These are phyloP conservation scores for Geotrichum reessii DNA, from an alignment of 1,139 yeast species.

Conservation along the genomic window DNA sequence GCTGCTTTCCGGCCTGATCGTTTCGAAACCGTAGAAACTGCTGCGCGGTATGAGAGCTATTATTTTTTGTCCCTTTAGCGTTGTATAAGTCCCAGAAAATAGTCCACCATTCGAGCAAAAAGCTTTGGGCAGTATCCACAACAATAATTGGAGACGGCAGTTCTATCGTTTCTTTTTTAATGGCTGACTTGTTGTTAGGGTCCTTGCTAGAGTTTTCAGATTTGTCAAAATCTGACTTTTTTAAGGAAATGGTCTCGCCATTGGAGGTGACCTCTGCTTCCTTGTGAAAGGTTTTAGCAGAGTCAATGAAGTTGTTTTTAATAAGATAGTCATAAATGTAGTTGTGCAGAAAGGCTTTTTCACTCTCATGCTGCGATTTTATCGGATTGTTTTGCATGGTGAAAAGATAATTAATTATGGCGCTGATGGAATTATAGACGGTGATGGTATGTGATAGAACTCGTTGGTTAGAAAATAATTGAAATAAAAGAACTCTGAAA, in stretches of 20 bases:
- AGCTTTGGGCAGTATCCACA: conserved; percentile 74
- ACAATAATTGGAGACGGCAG: conserved; percentile 28
- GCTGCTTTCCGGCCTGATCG: conserved; percentile 37
- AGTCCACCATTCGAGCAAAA: conserved; percentile 92
- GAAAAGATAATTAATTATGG: not conserved
- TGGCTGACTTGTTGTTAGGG: conserved; percentile 7
- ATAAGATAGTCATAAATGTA: conserved; percentile 81
- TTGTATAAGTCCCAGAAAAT: conserved; percentile 91
- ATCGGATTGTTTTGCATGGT: not conserved
- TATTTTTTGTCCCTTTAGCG: conserved; percentile 54
- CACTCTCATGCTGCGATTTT: conserved; percentile 14
- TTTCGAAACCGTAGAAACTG: conserved; percentile 61
- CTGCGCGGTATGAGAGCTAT: conserved; percentile 56
- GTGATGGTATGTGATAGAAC: no score
- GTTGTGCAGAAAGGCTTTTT: conserved; percentile 66
- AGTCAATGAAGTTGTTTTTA: conserved; percentile 63
- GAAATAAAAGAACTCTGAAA: no score
- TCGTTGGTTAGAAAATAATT: not conserved
- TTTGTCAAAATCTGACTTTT: conserved; percentile 7
- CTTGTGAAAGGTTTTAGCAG: conserved; percentile 65
- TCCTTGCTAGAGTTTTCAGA: not conserved
- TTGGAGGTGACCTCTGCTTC: conserved; percentile 53
- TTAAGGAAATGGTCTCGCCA: conserved; percentile 14
- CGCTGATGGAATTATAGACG: not conserved
- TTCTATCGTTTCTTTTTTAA: conserved; percentile 11